Evolutionary conservation across 768 basidiomycete genomes (phyloP).

Genomic region (Mycena floridula): DNA sequence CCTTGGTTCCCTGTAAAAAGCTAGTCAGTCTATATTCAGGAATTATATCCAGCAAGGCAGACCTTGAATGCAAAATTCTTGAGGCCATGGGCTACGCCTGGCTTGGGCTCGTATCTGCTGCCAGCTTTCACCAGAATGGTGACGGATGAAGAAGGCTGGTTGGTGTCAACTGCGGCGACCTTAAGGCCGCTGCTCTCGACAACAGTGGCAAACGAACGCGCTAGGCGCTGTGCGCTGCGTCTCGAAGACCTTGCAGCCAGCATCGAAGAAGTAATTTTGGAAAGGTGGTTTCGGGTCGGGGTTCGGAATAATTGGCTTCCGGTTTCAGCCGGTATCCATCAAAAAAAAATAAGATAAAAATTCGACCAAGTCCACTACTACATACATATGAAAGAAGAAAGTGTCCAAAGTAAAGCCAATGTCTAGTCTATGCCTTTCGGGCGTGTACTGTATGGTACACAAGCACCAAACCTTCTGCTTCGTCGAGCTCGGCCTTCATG

Average conservation of each 20-base stretch:
- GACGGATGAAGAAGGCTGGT: constrained; percentile 78
- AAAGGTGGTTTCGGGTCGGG: too few species aligned
- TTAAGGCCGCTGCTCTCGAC: constrained; percentile 78
- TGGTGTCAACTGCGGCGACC: constrained; percentile 79
- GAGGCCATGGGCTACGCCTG: constrained; percentile 88
- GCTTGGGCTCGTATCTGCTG: constrained; percentile 78
- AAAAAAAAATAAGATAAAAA: too few species aligned
- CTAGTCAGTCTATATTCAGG: constrained; percentile 5
- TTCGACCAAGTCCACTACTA: too few species aligned
- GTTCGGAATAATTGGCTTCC: too few species aligned
- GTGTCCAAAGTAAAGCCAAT: too few species aligned
- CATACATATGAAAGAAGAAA: too few species aligned
- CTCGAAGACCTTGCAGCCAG: constrained; percentile 57
- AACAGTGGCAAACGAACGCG: constrained; percentile 77
- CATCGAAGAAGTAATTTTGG: too few species aligned
- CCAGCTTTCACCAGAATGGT: constrained; percentile 93
- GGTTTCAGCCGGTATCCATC: too few species aligned
- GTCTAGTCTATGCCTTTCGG: constrained; percentile 7
- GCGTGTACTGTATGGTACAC: constrained; percentile 48
- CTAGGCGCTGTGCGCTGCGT: constrained; percentile 50
- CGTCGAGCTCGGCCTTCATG: constrained; percentile 40
- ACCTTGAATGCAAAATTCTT: constrained; percentile 99
- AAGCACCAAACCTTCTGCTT: constrained; percentile 39
- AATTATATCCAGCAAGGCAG: constrained; percentile 15
- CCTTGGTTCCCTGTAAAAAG: constrained; percentile 64